Base-by-base conservation (phyloP, 176 grass and related monocot genomes). In the Triticum urartu region DNA sequence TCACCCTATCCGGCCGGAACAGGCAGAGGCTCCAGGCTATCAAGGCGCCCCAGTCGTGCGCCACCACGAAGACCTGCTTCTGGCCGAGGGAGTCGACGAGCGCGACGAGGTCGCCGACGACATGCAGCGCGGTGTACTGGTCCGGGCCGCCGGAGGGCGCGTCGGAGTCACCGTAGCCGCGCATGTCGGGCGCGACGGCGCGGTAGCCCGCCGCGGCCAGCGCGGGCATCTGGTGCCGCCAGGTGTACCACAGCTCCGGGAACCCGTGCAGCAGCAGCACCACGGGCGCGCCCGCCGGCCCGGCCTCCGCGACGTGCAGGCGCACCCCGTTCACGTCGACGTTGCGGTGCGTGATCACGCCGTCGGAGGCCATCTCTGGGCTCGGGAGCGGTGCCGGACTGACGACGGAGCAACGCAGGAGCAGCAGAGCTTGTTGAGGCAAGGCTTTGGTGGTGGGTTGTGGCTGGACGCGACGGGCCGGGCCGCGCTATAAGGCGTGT, bases 31-130 rank as follows among this genome's bases (percentile, higher is more conserved):
- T 85, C 92, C 89, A 94, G 1, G 89, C 92, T 3, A 9, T 88
- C 65, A 89, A 39, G 10, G 92, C 89, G 61, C 92, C 92, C 89
- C 89, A 91, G 75, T 94, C 87, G 83, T 94, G 92, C 38, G 76
- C 89, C 35, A 68, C 92, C 64, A 94, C 9, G 42, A 43, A 43
- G 42, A 43, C 10, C 42, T 43, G 42, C 42, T 43, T 43, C 42
- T 43, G 9, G 42, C 42, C 3, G 42, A 43, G 10, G 42, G 42
- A 43, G 42, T 43, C 42, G 20, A 88, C 1, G 14, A 88, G 87
- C 64, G 74, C 87, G 12, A 84, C 81, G 14, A 88, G 73, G 74
- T 84, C 87, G 13, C 87, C 81, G 2, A 79, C 81, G 9, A 84
- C 74, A 65, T 84, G 80, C 73, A 79, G 65, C 74, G 74, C 64